Percentiles rank a stretch among this genome's conserved stretches.
These are phyloP conservation scores for Nicotiana undulata DNA, from an alignment of 257 asterid genomes.

Conservation along the genomic window DNA sequence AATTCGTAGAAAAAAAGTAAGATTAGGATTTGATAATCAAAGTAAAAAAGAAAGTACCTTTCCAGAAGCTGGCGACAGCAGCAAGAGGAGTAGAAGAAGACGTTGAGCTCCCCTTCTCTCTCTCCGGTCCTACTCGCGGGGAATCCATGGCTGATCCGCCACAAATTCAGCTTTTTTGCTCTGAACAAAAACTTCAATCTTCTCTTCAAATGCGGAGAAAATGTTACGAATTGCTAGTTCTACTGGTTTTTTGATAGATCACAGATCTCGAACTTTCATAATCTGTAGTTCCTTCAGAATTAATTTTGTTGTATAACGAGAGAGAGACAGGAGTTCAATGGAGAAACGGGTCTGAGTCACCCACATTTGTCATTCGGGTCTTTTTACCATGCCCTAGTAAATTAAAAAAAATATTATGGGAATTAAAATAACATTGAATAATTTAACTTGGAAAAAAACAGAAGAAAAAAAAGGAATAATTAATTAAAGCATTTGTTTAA, in stretches of 20 bases:
- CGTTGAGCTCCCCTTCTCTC: constrained; percentile 61
- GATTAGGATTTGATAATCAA: not conserved
- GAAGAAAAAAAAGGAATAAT: no score
- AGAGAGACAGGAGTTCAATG: not conserved
- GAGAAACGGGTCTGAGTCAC: not conserved
- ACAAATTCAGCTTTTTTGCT: not conserved
- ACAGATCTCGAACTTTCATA: not conserved
- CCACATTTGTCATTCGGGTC: not conserved
- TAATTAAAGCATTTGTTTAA: no score
- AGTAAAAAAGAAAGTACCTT: constrained; percentile 37
- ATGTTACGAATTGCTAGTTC: not conserved
- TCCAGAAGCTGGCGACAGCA: constrained; percentile 84
- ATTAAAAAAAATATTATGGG: no score
- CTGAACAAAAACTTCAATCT: not conserved
- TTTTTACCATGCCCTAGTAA: not conserved
- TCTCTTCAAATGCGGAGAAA: not conserved
- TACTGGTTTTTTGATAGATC: not conserved
- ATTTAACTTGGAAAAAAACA: no score
- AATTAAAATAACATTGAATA: no score
- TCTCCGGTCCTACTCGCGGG: constrained; percentile 58
- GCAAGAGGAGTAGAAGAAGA: constrained; percentile 55
- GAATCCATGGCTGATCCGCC: not conserved
- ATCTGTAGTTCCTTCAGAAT: no score
- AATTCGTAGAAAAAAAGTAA: not conserved
- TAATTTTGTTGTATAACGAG: not conserved